Evolutionary conservation across 208 protist genomes (phyloP), one percentile per base, ranked within the genome.

Genomic region (Trypanosoma brucei): DNA sequence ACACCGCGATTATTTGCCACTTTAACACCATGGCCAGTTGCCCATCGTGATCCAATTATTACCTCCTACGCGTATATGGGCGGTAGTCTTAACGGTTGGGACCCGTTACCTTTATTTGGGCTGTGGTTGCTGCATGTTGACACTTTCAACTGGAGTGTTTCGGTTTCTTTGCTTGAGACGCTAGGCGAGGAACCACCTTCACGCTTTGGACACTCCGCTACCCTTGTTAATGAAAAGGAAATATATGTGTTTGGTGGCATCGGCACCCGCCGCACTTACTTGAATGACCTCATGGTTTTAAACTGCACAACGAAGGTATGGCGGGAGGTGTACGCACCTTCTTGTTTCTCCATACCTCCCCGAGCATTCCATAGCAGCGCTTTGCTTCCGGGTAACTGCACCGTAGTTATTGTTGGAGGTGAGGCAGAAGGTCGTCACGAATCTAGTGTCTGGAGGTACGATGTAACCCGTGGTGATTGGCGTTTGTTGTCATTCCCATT

Each of bases 211-310:
- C 87, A 93, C 68, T 79, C 75, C 14, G 72, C 81, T 14, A 62
- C 56, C 59, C 55, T 68, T 34, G 69, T 66, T 34, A 39, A 76
- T 11, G 56, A 69, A 14, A 46, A 48, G n/a, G 68, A 71, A 9
- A 35, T 92, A 14, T 67, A 86, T 3, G 73, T 94, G 37, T 88
- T 88, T 75, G 88, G 88, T 45, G 88, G 88, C 0, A 65, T 91
- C 34, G 76, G 80, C 1, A 39, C 13, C 2, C 68, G 65, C 2
- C 55, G 72, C 0, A 42, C 42, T 5, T 88, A 83, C 59, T 60
- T 91, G 56, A 72, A 76, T 56, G 88, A 94, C 58, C 62, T 89
- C 40, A 70, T 82, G 61, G 63, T 86, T 2, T 68, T 94, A 34
- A 76, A 94, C 60, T 64, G 79, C 11, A 33, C 45, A 31, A 91